Evolutionary conservation across 2,329 filamentous ascomycete species (phyloP), one percentile per base, ranked within the genome.

Genomic region (Penicillium griseofulvum): DNA sequence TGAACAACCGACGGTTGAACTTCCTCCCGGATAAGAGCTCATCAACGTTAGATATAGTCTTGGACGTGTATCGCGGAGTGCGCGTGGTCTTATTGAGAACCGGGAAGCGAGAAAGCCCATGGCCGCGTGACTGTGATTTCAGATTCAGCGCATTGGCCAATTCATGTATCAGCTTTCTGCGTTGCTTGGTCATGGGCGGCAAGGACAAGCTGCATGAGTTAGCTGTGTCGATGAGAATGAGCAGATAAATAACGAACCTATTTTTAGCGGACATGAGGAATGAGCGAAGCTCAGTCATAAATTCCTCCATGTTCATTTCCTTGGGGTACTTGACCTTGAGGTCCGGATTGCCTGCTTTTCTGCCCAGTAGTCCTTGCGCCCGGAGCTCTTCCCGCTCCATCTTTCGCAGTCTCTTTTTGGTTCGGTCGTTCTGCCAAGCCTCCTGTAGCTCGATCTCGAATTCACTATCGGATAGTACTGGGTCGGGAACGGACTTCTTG

Each of bases 91-190:
- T 91, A 60, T 87, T 87, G 2, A 97, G 80, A 0, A 90, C 81
- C 0, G 91, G 89, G 62, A 89, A 90, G 28, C 94, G 86, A 47
- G 84, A 82, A 22, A 83, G 81, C 8, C 87, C 91, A 47, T 82
- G 82, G 2, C 93, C 93, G 19, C 84, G 82, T 0, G 92, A 97
- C 68, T 92, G 90, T 3, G 92, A 96, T 60, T 88, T 93, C 56
- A 97, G 77, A 16, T 85, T 86, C 69, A 97, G 84, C 36, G 82
- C 81, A 65, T 83, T 83, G 12, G 90, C 91, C 37, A 96, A 74
- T 56, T 90, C 84, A 70, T 99, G 94, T 17, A 97, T 81, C 6
- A 86, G 77, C 70, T 90, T 92, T 47, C 94, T 87, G 37, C 87
- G 83, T 42, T 82, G 75, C 58, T 91, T 90, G 54, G 90, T 86